Conservation (phyloP, 1,139 yeast genomes). For the Torulaspora globosa region DNA sequence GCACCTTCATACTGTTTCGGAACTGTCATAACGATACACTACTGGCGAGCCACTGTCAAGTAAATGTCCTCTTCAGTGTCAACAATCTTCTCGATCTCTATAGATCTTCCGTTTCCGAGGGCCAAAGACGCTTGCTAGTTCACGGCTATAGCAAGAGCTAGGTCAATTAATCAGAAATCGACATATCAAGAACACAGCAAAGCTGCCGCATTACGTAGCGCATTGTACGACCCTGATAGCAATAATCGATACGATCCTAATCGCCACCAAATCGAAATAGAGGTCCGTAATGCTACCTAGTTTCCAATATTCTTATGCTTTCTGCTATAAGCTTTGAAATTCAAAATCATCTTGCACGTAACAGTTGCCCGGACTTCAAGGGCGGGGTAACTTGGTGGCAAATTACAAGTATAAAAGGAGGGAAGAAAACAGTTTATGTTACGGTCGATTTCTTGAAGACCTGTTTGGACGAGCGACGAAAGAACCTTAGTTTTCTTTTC, state of each 20-base stretch:
- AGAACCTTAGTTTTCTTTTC: constrained; percentile 6
- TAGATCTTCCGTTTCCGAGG: not conserved
- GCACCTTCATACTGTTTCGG: constrained; percentile 9
- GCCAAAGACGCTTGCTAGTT: not conserved
- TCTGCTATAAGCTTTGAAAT: no score
- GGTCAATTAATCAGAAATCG: no score
- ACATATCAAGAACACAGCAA: no score
- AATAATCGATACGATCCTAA: not conserved
- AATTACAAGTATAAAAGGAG: constrained; percentile 1
- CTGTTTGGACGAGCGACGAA: no score
- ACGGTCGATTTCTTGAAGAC: not conserved
- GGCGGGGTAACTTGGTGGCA: not conserved
- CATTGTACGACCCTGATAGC: not conserved
- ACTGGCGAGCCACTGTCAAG: not conserved
- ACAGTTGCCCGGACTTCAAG: not conserved
- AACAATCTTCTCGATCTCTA: not conserved
- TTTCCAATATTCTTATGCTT: no score
- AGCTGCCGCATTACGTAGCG: no score
- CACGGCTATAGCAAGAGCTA: no score
- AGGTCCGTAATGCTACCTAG: not conserved
- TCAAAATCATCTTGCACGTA: no score
- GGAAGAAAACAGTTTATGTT: not conserved
- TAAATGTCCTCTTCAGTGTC: not conserved
- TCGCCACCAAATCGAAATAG: not conserved
- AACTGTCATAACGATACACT: not conserved